Evolutionary conservation across 768 basidiomycete species (phyloP).

Genomic region (Mycena venus): DNA sequence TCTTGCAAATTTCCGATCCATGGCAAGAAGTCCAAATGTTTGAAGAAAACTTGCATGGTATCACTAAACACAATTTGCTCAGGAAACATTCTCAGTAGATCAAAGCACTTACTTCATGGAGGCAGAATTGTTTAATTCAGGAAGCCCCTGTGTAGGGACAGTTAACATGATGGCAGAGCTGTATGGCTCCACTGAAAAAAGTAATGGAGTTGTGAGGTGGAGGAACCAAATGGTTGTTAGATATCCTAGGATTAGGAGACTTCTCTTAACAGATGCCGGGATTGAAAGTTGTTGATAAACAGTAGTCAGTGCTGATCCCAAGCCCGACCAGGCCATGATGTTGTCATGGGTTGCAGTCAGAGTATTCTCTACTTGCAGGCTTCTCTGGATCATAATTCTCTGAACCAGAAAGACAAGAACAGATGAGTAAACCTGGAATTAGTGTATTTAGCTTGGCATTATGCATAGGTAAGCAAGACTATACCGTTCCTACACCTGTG

Average conservation of each 20-base stretch:
- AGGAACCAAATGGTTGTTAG: neutral
- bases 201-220: neutral
- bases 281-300: neutral
- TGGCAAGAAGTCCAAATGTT: neutral
- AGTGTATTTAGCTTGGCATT: neutral
- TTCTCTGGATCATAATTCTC: neutral
- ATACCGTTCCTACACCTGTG: neutral
- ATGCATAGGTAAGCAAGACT: too few species aligned
- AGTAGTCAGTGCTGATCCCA: neutral
- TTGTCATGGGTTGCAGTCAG: neutral
- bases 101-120: neutral
- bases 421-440: neutral
- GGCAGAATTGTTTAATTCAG: neutral
- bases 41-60: neutral
- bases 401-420: neutral
- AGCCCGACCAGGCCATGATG: neutral
- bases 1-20: neutral
- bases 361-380: neutral
- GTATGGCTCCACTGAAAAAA: neutral
- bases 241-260: neutral
- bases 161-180: neutral
- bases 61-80: neutral
- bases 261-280: neutral
- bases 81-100: neutral
- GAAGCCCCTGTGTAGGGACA: neutral